Base-by-base conservation (phyloP, 441 rosid genomes). In the Pelargonium fulgidum region DNA sequence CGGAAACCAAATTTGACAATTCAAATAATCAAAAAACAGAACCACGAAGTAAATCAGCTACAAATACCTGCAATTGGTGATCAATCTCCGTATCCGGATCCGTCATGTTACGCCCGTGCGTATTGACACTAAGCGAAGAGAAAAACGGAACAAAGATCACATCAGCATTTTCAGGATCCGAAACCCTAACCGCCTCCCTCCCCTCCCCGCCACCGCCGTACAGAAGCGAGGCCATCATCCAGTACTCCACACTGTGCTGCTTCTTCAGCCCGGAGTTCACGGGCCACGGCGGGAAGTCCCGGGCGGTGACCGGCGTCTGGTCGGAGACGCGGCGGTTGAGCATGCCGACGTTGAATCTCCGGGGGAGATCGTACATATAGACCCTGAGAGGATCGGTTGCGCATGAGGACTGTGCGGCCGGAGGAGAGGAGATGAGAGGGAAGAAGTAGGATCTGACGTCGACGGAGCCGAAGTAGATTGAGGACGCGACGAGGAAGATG, bases 201-300 rank as follows among this genome's bases (percentile, higher is more conserved):
- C 72, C 82, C 4, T 67, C 82, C n/a, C 69, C 84, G 0, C 14
- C 78, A 0, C 68, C 81, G 0, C 76, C 87, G 1, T 83, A 70
- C 76, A 94, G 76, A 42, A 94, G 92, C 61, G 98, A 94, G 6
- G 87, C 98, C 98, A 92, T 86, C 67, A 94, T 66, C 99, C 99
- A 94, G 70, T 94, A 92, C 87, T 94, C 99, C 64, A 85, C 91
- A 70, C 98, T 92, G 67, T 94, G 98, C 77, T 94, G 99, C 78
- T 77, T 76, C 73, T 80, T 77, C 52, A 94, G 52, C 39, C 96
- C 98, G 12, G 83, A 75, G 64, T 79, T 85, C 10, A 64, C 65
- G 16, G 93, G 86, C 99, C 98, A 94, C 22, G 78, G 78, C 4
- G 98, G 97, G 67, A 92, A 71, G 59, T 82, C 83, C 79, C 81